Evolutionary conservation across 176 grass and related monocot species (phyloP).

Genomic region (Carex scoparia): DNA sequence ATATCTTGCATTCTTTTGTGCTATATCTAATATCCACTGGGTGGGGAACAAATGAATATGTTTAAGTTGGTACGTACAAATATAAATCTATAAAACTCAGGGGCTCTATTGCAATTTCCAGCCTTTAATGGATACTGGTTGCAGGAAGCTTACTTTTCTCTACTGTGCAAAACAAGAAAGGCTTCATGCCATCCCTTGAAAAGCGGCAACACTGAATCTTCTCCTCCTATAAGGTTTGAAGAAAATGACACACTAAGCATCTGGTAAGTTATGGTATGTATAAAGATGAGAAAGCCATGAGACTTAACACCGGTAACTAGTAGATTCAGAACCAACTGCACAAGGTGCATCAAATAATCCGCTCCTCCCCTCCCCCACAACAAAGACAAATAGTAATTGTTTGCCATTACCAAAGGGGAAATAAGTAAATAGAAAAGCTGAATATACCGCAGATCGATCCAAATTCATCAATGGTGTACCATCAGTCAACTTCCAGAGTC

Average conservation of each 20-base stretch:
- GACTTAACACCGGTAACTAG: background rate
- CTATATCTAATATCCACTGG: conserved; percentile 4
- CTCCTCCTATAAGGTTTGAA: conserved; percentile 53
- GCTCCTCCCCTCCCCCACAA: background rate
- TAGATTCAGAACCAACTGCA: background rate
- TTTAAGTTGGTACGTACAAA: background rate
- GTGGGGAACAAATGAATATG: background rate
- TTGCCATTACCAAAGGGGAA: conserved; percentile 2
- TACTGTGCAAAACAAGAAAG: conserved; percentile 89
- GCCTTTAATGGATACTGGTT: background rate
- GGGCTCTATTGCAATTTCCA: background rate
- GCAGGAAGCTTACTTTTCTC: conserved; percentile 60
- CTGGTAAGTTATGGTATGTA: background rate
- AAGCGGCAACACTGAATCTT: conserved; percentile 90
- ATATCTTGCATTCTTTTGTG: background rate
- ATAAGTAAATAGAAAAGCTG: background rate
- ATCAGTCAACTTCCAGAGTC: conserved; percentile 95
- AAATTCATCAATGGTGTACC: conserved; percentile 65
- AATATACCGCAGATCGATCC: conserved; percentile 68
- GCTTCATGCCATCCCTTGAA: conserved; percentile 97
- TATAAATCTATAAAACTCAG: background rate
- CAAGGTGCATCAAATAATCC: background rate
- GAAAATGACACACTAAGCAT: background rate
- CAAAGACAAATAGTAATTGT: background rate
- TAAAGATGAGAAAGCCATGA: background rate